Evolutionary conservation across 495 filamentous ascomycete species (phyloP).

Genomic region (Cetradonia linearis): DNA sequence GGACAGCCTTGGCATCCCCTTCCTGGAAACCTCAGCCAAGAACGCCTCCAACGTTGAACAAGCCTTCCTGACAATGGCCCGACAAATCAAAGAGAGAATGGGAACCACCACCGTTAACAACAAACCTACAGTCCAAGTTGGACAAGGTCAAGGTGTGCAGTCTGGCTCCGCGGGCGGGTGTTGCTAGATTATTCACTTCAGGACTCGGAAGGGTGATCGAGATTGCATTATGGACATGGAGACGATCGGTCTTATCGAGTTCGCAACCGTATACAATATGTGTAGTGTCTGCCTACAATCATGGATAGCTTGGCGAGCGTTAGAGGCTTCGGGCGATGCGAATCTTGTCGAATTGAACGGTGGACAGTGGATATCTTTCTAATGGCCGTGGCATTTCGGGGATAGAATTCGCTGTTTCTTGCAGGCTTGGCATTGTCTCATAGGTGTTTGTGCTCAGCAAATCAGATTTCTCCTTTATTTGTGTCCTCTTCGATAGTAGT

Average conservation of each 20-base stretch:
- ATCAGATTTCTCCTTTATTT: neutral
- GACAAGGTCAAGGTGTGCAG: conserved; percentile 86
- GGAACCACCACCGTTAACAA: conserved; percentile 94
- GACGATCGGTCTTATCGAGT: neutral
- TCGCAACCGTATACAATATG: conserved; percentile 10
- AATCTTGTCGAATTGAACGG: conserved; percentile 10
- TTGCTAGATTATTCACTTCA: conserved; percentile 57
- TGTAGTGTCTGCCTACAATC: conserved; percentile 8
- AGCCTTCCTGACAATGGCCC: conserved; percentile 98
- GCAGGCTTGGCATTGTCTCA: conserved; percentile 16
- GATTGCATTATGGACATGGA: conserved; percentile 12
- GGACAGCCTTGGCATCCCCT: conserved; percentile 96
- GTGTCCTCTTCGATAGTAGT: neutral
- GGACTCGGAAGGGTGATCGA: conserved; percentile 1
- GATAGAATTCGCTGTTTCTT: conserved; percentile 12
- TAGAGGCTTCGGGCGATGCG: conserved; percentile 14
- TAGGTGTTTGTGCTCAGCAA: conserved; percentile 18
- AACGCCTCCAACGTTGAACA: conserved; percentile 99
- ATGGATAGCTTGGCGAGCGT: conserved; percentile 15
- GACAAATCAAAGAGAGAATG: conserved; percentile 99
- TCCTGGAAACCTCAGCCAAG: conserved; percentile 99
- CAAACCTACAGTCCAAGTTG: conserved; percentile 94
- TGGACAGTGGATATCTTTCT: conserved; percentile 5
- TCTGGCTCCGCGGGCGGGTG: conserved; percentile 83
- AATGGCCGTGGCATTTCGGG: conserved; percentile 10